phyloP scores from a whole-genome alignment of 495 filamentous ascomycete species.

The Schizothecium vesticola region DNA sequence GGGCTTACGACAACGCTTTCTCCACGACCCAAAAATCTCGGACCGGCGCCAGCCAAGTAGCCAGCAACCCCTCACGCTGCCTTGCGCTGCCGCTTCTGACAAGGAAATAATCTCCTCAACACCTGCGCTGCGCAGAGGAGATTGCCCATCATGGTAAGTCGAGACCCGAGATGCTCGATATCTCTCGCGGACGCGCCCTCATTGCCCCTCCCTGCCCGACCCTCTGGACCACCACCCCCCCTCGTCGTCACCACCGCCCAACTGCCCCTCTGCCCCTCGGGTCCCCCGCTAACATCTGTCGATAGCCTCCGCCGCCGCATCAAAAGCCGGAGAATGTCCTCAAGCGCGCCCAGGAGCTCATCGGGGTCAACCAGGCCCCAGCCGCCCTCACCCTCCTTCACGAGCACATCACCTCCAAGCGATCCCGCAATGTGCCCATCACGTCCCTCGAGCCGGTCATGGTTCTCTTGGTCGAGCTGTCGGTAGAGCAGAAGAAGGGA shows the following conservation, averaged over 20 bases:
- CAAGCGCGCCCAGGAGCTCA: slow-evolving; percentile 96
- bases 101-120: slow-evolving; percentile 24
- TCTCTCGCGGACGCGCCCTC: background rate
- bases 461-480: slow-evolving; percentile 94
- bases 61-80: slow-evolving; percentile 27
- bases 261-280: background rate
- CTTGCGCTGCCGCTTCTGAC: slow-evolving; percentile 24
- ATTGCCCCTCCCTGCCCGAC: slow-evolving; percentile 7
- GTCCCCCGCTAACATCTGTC: slow-evolving; percentile 12
- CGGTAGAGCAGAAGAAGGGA: slow-evolving; percentile 92
- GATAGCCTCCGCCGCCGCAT: slow-evolving; percentile 90
- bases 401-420: slow-evolving; percentile 97
- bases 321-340: slow-evolving; percentile 98
- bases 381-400: slow-evolving; percentile 92
- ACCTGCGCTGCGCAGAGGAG: slow-evolving; percentile 32
- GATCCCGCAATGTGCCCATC: slow-evolving; percentile 96
- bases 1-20: slow-evolving; percentile 26
- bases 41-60: slow-evolving; percentile 30
- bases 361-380: slow-evolving; percentile 87
- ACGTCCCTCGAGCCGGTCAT: slow-evolving; percentile 95
- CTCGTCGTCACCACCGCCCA: background rate
- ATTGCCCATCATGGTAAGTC: slow-evolving; percentile 40
- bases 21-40: slow-evolving; percentile 34
- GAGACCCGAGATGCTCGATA: background rate
- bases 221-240: background rate